Conservation (phyloP, 164 flowering plant genomes). For the Stephania japonica region DNA sequence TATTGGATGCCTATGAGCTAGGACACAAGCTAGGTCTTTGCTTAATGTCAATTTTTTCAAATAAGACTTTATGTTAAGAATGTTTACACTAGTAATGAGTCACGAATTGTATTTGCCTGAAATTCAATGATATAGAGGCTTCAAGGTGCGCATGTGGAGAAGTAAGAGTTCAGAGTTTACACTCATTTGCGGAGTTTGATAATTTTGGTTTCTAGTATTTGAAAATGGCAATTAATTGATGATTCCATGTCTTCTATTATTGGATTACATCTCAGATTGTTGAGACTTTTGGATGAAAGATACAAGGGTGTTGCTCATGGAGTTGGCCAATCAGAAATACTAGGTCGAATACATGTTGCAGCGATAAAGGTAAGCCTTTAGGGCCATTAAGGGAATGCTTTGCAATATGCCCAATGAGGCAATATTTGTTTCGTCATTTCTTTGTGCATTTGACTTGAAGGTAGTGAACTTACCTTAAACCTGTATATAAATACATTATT, state of each 20-base stretch:
- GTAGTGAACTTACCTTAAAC: neutral
- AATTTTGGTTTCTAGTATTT: neutral
- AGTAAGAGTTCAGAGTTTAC: neutral
- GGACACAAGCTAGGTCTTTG: neutral
- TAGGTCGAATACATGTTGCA: conserved; percentile 97
- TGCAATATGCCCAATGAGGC: neutral
- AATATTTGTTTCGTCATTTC: neutral
- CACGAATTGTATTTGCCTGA: too few species aligned
- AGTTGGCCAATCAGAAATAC: conserved; percentile 90
- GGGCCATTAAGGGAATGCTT: neutral
- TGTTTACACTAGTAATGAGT: too few species aligned
- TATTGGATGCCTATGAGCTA: neutral
- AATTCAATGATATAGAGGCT: neutral
- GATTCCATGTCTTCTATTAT: neutral
- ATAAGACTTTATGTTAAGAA: neutral
- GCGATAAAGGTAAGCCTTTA: conserved; percentile 70
- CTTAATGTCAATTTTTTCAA: neutral
- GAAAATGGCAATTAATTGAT: neutral
- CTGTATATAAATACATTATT: neutral
- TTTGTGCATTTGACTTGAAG: neutral
- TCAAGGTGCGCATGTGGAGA: neutral
- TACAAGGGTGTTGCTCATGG: conserved; percentile 96
- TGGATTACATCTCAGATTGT: conserved; percentile 40
- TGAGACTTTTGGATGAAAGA: conserved; percentile 83
- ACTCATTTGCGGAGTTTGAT: neutral